A percentile compares a stretch with the other conserved stretches of the same genome.
phyloP scores from a whole-genome alignment of 768 basidiomycete species.

The Rhizopogon roseolus region DNA sequence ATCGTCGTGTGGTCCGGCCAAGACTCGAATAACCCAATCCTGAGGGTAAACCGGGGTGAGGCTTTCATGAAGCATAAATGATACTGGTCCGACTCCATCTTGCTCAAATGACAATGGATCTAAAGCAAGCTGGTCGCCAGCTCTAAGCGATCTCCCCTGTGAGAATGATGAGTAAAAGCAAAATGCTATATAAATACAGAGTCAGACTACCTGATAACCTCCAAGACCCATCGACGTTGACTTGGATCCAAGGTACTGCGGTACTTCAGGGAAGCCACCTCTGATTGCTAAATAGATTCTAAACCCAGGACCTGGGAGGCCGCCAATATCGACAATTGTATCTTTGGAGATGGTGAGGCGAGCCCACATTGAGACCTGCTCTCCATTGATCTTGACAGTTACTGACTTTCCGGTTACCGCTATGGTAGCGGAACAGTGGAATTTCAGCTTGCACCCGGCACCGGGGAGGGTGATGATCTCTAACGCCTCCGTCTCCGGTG shows the following conservation, averaged over 20 bases:
- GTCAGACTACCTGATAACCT: conserved; percentile 45
- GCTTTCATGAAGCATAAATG: conserved; percentile 17
- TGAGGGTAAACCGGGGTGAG: conserved; percentile 41
- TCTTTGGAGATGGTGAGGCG: conserved; percentile 41
- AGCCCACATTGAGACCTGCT: conserved; percentile 42
- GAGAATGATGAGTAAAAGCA: conserved; percentile 5
- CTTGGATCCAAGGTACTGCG: conserved; percentile 57
- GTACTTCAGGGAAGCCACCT: conserved; percentile 57
- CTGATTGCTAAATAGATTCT: conserved; percentile 51
- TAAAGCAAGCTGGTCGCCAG: conserved; percentile 48
- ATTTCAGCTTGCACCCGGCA: conserved; percentile 40
- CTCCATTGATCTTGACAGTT: conserved; percentile 37
- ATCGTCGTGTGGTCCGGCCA: conserved; percentile 63
- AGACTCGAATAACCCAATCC: conserved; percentile 48
- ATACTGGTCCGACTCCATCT: conserved; percentile 7
- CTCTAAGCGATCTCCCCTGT: conserved; percentile 46
- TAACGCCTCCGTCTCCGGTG: conserved; percentile 42
- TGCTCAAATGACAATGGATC: conserved; percentile 13
- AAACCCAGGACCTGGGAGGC: conserved; percentile 33
- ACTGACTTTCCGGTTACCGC: conserved; percentile 52
- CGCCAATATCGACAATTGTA: conserved; percentile 36
- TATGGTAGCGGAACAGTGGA: conserved; percentile 43
- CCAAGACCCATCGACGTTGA: conserved; percentile 60
- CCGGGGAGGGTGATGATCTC: conserved; percentile 49
- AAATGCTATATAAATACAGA: not conserved